Percentiles rank a stretch among this genome's conserved stretches.
These are phyloP conservation scores for Wickerhamomyces bisporus DNA, from an alignment of 805 yeast genomes.

Conservation along the genomic window DNA sequence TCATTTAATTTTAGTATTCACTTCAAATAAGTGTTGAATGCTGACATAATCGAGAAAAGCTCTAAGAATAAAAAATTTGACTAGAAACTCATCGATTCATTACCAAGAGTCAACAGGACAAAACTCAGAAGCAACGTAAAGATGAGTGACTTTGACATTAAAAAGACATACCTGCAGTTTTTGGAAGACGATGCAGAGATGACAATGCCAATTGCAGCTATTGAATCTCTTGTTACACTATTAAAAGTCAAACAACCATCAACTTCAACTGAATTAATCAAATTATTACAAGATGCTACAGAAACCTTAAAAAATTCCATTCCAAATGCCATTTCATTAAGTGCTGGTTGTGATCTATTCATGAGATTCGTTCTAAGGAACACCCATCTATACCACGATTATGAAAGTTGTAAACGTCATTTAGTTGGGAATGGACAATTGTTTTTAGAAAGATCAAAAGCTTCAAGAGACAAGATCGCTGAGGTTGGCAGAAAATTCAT, in stretches of 20 bases:
- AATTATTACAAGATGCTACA: constrained; percentile 71
- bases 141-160: constrained; percentile 65
- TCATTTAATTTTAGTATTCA: no score
- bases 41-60: neutral
- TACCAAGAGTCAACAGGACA: no score
- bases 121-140: neutral
- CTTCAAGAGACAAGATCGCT: constrained; percentile 82
- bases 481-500: constrained; percentile 83
- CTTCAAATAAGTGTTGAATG: no score
- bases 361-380: constrained; percentile 90
- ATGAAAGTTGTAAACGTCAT: constrained; percentile 89
- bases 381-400: constrained; percentile 80
- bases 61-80: neutral
- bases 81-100: no score
- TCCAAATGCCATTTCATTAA: constrained; percentile 84
- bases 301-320: constrained; percentile 69
- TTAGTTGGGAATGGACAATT: constrained; percentile 90
- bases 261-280: constrained; percentile 90
- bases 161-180: constrained; percentile 71
- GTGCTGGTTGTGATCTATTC: constrained; percentile 97
- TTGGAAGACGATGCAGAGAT: constrained; percentile 89
- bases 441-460: constrained; percentile 88
- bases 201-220: constrained; percentile 99
- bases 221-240: constrained; percentile 86
- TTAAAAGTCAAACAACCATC: constrained; percentile 79